Percentiles rank a stretch among this genome's conserved stretches.
These are phyloP conservation scores for Aspergillus oerlinghausenensis DNA, from an alignment of 2,329 filamentous ascomycete genomes.

Conservation along the genomic window DNA sequence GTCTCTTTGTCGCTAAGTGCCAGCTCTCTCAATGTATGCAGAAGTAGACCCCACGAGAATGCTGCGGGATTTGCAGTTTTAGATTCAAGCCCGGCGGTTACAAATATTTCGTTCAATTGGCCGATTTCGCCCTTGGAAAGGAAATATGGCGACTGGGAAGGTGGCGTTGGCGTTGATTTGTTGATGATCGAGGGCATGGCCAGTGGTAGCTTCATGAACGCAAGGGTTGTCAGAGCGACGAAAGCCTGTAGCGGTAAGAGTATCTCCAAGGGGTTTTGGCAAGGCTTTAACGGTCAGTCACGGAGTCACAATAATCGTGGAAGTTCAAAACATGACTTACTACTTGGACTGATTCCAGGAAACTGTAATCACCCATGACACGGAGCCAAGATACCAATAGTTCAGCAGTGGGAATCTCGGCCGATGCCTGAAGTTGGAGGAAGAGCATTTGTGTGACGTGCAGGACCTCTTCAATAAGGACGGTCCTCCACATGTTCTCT, in stretches of 20 bases:
- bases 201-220: slow-evolving; percentile 65
- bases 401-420: slow-evolving; percentile 54
- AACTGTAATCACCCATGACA: slow-evolving; percentile 64
- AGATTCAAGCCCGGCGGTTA: slow-evolving; percentile 53
- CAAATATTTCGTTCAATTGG: slow-evolving; percentile 67
- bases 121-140: slow-evolving; percentile 65
- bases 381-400: slow-evolving; percentile 68
- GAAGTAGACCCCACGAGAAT: slow-evolving; percentile 75
- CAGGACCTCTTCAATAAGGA: slow-evolving; percentile 64
- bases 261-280: slow-evolving; percentile 35
- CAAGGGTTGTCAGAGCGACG: slow-evolving; percentile 64
- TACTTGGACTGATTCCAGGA: slow-evolving; percentile 61
- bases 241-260: slow-evolving; percentile 63
- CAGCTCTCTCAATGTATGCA: slow-evolving; percentile 63
- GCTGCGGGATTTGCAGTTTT: slow-evolving; percentile 66
- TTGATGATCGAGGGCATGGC: slow-evolving; percentile 51
- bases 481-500: slow-evolving; percentile 60
- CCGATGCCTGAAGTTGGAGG: slow-evolving; percentile 59
- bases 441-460: slow-evolving; percentile 72
- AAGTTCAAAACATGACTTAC: slow-evolving; percentile 40
- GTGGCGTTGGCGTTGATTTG: slow-evolving; percentile 18
- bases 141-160: slow-evolving; percentile 55
- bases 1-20: slow-evolving; percentile 58
- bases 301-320: not conserved
- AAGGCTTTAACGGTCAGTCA: slow-evolving; percentile 30